A percentile compares a stretch with the other conserved stretches of the same genome.
Conservation (phyloP, 345 rosid species). For the Toxicodendron radicans region DNA sequence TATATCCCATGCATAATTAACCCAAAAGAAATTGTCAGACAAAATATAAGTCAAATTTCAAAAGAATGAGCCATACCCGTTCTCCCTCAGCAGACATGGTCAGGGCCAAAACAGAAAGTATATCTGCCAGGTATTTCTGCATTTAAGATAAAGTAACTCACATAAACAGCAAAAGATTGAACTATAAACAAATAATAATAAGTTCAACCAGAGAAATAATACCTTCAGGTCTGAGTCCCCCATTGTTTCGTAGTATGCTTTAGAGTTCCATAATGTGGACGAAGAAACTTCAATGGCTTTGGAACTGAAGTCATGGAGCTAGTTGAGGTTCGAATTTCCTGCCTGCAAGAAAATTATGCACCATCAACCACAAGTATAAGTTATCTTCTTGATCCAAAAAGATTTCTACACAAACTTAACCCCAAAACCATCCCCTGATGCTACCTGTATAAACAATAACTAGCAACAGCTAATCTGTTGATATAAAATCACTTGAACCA, state of each 20-base stretch:
- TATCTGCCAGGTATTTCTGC: conserved; percentile 88
- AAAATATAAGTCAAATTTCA: conserved; percentile 11
- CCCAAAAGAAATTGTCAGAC: not conserved
- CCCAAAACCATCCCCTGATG: not conserved
- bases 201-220: conserved; percentile 1
- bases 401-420: not conserved
- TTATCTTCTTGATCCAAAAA: not conserved
- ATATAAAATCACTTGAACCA: not conserved
- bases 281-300: conserved; percentile 94
- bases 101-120: conserved; percentile 84
- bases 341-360: conserved; percentile 43
- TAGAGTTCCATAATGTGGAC: conserved; percentile 90
- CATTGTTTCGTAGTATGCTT: conserved; percentile 67
- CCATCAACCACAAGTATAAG: conserved; percentile 6
- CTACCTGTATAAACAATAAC: not conserved
- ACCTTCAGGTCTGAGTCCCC: conserved; percentile 75
- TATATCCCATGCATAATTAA: not conserved
- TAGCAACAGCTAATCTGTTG: not conserved
- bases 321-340: conserved; percentile 85
- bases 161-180: not conserved
- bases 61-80: conserved; percentile 55
- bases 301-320: conserved; percentile 99
- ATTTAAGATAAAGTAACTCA: conserved; percentile 22
- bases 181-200: not conserved
- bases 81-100: conserved; percentile 98